Percentiles rank a stretch among this genome's conserved stretches.
These are phyloP conservation scores for Xylariaceae sp. DNA, from an alignment of 2,329 filamentous ascomycete species.

Conservation along the genomic window DNA sequence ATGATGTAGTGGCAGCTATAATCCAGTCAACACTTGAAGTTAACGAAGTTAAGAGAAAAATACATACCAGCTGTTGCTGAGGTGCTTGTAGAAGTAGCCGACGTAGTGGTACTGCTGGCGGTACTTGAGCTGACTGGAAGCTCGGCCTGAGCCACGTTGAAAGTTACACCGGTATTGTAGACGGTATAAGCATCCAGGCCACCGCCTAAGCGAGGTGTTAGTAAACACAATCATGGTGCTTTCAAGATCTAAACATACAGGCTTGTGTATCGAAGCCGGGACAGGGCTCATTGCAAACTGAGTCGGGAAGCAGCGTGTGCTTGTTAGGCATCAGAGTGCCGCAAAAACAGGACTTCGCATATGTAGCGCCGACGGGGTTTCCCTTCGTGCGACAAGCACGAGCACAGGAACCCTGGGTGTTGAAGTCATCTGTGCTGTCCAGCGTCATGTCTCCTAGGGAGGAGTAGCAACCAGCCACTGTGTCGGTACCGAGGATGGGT, in stretches of 20 bases:
- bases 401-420: constrained; percentile 41
- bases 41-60: not conserved
- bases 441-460: constrained; percentile 37
- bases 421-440: constrained; percentile 27
- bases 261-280: constrained; percentile 55
- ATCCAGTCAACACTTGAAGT: not conserved
- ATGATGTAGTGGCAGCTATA: constrained; percentile 15
- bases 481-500: constrained; percentile 36
- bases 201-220: constrained; percentile 32
- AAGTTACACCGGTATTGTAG: constrained; percentile 46
- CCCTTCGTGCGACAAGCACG: constrained; percentile 39
- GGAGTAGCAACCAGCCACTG: constrained; percentile 49
- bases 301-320: constrained; percentile 48
- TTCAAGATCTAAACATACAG: constrained; percentile 49
- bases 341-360: constrained; percentile 63
- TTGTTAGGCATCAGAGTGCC: constrained; percentile 62
- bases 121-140: constrained; percentile 25
- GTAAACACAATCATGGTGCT: constrained; percentile 14
- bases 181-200: constrained; percentile 43
- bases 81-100: constrained; percentile 9
- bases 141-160: constrained; percentile 35
- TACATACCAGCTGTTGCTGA: constrained; percentile 10
- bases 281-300: constrained; percentile 61
- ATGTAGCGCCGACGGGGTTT: constrained; percentile 57
- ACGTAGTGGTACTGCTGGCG: constrained; percentile 1